Percentiles rank a stretch among this genome's conserved stretches.
These are phyloP conservation scores for Nematocida ironsii DNA, from an alignment of 371 early-diverging fungal species.

Conservation along the genomic window DNA sequence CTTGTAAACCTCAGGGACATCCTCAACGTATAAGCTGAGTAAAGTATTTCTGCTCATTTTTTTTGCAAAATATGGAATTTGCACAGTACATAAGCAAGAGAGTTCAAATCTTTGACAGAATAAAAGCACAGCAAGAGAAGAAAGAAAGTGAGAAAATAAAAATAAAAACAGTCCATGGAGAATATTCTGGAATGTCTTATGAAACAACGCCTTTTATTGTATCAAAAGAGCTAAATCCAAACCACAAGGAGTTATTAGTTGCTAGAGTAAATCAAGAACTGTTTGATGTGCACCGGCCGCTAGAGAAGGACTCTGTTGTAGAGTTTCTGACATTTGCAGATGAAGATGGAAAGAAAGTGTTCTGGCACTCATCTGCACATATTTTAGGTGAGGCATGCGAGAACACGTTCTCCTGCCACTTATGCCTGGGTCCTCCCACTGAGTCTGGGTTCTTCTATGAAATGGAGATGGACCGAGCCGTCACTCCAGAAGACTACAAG, in stretches of 20 bases:
- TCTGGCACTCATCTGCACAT: constrained; percentile 99
- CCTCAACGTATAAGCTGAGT: constrained; percentile 19
- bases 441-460: constrained; percentile 99
- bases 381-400: constrained; percentile 90
- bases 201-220: constrained; percentile 57
- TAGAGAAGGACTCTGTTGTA: constrained; percentile 77
- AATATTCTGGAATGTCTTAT: not conserved
- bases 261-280: constrained; percentile 76
- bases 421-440: constrained; percentile 93
- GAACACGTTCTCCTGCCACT: constrained; percentile 81
- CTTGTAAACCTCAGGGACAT: not conserved
- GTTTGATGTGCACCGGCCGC: constrained; percentile 83
- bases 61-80: constrained; percentile 12
- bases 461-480: constrained; percentile 75
- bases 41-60: constrained; percentile 5
- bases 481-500: constrained; percentile 78
- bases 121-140: constrained; percentile 1
- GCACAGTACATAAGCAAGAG: not conserved
- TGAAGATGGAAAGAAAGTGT: constrained; percentile 77
- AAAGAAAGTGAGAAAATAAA: not conserved
- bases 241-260: constrained; percentile 58
- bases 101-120: constrained; percentile 7
- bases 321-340: constrained; percentile 88
- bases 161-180: constrained; percentile 29
- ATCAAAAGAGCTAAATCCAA: constrained; percentile 20